A percentile compares a stretch with the other conserved stretches of the same genome.
phyloP scores from a whole-genome alignment of 2,329 filamentous ascomycete genomes.

The Colletotrichum echinochloae region DNA sequence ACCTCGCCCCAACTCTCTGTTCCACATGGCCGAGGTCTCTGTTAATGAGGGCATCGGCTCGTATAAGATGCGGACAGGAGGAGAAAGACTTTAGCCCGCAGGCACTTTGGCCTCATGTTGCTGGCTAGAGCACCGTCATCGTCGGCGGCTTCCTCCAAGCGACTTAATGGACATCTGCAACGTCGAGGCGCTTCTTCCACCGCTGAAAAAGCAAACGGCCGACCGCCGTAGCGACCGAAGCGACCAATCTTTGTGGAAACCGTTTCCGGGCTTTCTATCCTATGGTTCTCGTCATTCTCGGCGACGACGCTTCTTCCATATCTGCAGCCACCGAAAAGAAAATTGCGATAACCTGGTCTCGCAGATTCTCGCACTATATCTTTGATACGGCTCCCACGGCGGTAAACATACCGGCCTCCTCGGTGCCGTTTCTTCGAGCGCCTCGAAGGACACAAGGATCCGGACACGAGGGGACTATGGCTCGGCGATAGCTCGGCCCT shows the following conservation, averaged over 20 bases:
- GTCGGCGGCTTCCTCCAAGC: slow-evolving; percentile 67
- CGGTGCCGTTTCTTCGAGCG: slow-evolving; percentile 1
- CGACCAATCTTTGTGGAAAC: slow-evolving; percentile 47
- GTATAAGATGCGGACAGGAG: slow-evolving; percentile 55
- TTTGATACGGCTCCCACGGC: slow-evolving; percentile 55
- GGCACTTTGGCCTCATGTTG: slow-evolving; percentile 4
- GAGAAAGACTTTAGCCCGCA: slow-evolving; percentile 45
- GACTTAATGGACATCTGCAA: slow-evolving; percentile 67
- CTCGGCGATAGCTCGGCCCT: background rate
- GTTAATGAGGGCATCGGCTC: slow-evolving; percentile 58
- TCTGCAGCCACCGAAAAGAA: slow-evolving; percentile 55
- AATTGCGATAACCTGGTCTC: slow-evolving; percentile 48
- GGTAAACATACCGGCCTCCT: slow-evolving; percentile 49
- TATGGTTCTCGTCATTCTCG: slow-evolving; percentile 52
- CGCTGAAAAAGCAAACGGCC: slow-evolving; percentile 43
- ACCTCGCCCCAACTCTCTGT: slow-evolving; percentile 34
- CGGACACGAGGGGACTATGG: background rate
- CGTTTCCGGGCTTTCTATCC: slow-evolving; percentile 44
- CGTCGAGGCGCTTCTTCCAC: slow-evolving; percentile 60
- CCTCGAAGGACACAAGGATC: background rate
- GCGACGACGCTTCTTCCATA: slow-evolving; percentile 53
- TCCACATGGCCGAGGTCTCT: slow-evolving; percentile 58
- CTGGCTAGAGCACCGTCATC: slow-evolving; percentile 62
- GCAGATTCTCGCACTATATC: slow-evolving; percentile 52
- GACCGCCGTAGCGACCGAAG: slow-evolving; percentile 22